Base-by-base conservation (phyloP, 495 filamentous ascomycete species). In the Rostrohypoxylon terebratum region DNA sequence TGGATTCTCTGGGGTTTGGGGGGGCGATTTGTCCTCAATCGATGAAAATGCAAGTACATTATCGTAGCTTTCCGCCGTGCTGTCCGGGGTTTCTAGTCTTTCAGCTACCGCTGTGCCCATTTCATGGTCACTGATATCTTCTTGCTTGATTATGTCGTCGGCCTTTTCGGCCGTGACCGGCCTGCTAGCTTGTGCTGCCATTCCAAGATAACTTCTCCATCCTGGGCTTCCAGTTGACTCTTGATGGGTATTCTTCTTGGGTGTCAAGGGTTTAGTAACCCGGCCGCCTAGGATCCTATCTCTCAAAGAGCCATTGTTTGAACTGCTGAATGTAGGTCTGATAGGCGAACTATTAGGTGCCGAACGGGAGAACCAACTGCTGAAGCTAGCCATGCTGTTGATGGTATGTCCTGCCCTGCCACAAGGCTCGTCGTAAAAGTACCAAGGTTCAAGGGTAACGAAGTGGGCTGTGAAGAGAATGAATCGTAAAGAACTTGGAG, bases 311-410 rank as follows among this genome's bases (percentile, higher is more conserved):
- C 23, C 59, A 42, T 11, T 23, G 14, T 25, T 31, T 4, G 21
- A 9, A 42, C 10, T 13, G 10, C 28, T 5, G 28, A 28, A 28
- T 28, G 38, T n/a, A n/a, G 38, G 38, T 16, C 8, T 55, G 21
- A 16, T 20, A 40, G 51, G 57, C 2, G 20, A 34, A 18, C 42
- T 21, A 13, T 58, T n/a, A 44, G 44, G 34, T 31, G 51, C 5
- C 8, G 18, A 16, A 10, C 44, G 36, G 10, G 63, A 59, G 13
- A 63, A 55, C 61, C 61, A 66, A 40, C 47, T 61, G 10, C 6
- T 51, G 20, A 33, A 61, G 14, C 62, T 21, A 42, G 62, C 33
- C 69, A 72, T 72, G n/a, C 13, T 45, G 8, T 59, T 51, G 70
- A 13, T 36, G 31, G 14, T 50, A 1, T 16, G 10, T 8, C 1